Conservation (phyloP, 75 land plant genomes). For the Sequoia sempervirens region DNA sequence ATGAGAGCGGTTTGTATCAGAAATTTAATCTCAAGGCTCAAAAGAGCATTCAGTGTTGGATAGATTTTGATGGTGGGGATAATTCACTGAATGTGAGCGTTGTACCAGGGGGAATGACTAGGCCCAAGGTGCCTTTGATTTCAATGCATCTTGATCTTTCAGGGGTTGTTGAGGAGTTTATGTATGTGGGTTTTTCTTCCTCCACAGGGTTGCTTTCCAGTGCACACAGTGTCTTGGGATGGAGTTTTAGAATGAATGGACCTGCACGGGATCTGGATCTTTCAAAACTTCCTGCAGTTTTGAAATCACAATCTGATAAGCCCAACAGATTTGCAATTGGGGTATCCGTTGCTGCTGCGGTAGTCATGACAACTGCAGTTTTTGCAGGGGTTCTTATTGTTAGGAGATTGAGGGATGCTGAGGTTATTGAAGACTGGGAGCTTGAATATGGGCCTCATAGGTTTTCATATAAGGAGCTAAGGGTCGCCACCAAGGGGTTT, state of each 20-base stretch:
- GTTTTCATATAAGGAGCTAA: conserved; percentile 32
- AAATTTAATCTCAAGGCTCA: conserved; percentile 15
- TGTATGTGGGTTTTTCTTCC: conserved; percentile 44
- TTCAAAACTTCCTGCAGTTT: conserved; percentile 6
- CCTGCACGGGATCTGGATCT: conserved; percentile 11
- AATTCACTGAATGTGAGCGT: conserved; percentile 13
- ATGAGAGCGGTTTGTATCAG: background rate
- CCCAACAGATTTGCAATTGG: background rate
- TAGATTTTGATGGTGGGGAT: conserved; percentile 16
- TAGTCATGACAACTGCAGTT: background rate
- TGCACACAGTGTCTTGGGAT: conserved; percentile 19
- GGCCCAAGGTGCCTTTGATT: conserved; percentile 20
- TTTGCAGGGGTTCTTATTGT: background rate
- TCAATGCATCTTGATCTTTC: conserved; percentile 17
- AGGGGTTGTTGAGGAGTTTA: conserved; percentile 7
- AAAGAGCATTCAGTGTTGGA: conserved; percentile 21
- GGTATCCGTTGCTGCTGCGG: background rate
- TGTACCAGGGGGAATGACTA: background rate
- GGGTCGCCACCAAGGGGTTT: conserved; percentile 29
- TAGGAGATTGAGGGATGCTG: background rate
- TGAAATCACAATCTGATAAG: background rate
- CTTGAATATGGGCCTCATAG: conserved; percentile 20
- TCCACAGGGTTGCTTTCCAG: conserved; percentile 24
- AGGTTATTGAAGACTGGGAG: conserved; percentile 18
- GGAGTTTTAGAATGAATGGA: conserved; percentile 31